These are phyloP conservation scores for Neocucurbitaria cava DNA, from an alignment of 2,329 filamentous ascomycete species.

Conservation along the genomic window DNA sequence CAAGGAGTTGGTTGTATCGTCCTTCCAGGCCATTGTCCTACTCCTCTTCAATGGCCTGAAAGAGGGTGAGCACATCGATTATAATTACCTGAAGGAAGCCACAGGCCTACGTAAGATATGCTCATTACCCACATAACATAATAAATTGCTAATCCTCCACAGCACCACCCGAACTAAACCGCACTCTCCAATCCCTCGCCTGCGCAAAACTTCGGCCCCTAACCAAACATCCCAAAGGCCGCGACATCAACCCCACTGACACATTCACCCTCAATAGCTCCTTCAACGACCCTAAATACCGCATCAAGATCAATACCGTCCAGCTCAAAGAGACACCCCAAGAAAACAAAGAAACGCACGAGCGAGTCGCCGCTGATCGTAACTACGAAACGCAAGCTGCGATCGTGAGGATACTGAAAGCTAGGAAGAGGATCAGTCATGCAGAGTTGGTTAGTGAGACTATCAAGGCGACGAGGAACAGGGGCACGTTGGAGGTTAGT, in stretches of 20 bases:
- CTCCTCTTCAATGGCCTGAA: slow-evolving; percentile 83
- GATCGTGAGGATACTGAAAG: slow-evolving; percentile 97
- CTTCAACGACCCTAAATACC: slow-evolving; percentile 82
- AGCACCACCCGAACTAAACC: slow-evolving; percentile 79
- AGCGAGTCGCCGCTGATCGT: slow-evolving; percentile 84
- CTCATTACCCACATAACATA: background rate
- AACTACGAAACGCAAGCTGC: slow-evolving; percentile 97
- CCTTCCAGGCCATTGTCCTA: slow-evolving; percentile 90
- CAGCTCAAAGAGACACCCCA: slow-evolving; percentile 95
- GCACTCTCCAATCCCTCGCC: slow-evolving; percentile 92
- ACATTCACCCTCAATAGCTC: slow-evolving; percentile 80
- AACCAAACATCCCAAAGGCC: slow-evolving; percentile 81
- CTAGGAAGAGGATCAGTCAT: slow-evolving; percentile 84
- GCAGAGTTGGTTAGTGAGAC: slow-evolving; percentile 89
- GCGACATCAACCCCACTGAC: slow-evolving; percentile 79
- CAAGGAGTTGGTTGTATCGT: slow-evolving; percentile 90
- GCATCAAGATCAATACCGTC: slow-evolving; percentile 98
- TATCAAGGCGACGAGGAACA: slow-evolving; percentile 84
- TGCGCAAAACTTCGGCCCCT: slow-evolving; percentile 88
- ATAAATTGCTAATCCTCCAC: slow-evolving; percentile 17
- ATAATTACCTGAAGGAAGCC: slow-evolving; percentile 75
- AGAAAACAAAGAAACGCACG: slow-evolving; percentile 93
- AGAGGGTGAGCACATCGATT: slow-evolving; percentile 70
- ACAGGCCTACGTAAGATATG: slow-evolving; percentile 71
- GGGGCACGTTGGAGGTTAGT: slow-evolving; percentile 82